Evolutionary conservation across 2,329 filamentous ascomycete genomes (phyloP), one percentile per base, ranked within the genome.

Genomic region (Setomelanomma holmii): DNA sequence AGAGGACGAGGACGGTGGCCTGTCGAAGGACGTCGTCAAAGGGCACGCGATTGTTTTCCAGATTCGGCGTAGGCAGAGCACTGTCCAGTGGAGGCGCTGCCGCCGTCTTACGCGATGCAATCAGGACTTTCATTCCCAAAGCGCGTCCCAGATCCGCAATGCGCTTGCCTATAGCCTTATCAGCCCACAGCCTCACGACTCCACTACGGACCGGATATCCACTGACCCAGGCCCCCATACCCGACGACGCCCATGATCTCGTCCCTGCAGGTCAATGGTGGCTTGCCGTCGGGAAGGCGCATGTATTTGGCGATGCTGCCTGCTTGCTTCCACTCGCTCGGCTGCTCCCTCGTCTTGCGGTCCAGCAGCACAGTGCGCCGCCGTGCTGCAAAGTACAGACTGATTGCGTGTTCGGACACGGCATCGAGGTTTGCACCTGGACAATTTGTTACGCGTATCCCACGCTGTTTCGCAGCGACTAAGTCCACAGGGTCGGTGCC

Each of bases 361-460:
- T 72, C 61, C 30, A 72, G 52, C 55, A 69, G 60, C 20, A 78
- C 61, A 10, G 80, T 71, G 49, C 71, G 72, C 48, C 79, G 70
- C 44, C 80, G 71, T 5, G 78, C 66, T 4, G 79, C 78, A 57
- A 80, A 80, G 62, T 81, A 82, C 50, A 83, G 60, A 38, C 75
- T 78, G 35, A 83, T 75, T 10, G 80, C 80, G 71, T 82, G 80
- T 61, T 83, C 80, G 23, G 74, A 74, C 8, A 82, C 80, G 39
- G 77, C 67, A 40, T 80, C 75, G 40, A 80, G 72, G 46, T 82
- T 82, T 19, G 79, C 76, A n/a, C 68, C 73, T 3, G 79, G 78
- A 39, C 75, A 78, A 44, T 81, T 80, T 42, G 73, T 75, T 33
- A 83, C 75, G 12, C 73, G 71, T 45, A 83, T 75, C 24, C 77